Percentiles rank a stretch among this genome's conserved stretches.
Evolutionary conservation across 331 rosid genomes (phyloP).

Genomic region (Cucumis variabilis): DNA sequence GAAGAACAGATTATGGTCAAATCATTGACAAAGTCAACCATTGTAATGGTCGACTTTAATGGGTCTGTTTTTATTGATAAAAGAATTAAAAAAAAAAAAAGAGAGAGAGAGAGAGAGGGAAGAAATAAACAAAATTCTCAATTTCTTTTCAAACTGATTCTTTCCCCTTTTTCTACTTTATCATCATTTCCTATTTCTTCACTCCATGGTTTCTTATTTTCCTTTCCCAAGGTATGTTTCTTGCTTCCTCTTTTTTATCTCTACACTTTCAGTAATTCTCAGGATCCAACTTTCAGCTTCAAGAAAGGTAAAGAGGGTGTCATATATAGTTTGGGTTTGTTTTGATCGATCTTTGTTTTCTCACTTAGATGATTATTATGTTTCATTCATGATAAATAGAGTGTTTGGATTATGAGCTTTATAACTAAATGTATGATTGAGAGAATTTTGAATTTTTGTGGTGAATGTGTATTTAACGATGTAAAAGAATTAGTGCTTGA

Average conservation of each 20-base stretch:
- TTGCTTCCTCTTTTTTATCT: not conserved
- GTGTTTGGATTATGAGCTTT: not conserved
- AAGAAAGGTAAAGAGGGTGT: not conserved
- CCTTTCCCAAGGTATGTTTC: conserved; percentile 5
- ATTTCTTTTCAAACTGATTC: not conserved
- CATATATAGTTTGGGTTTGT: not conserved
- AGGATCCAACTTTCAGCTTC: not conserved
- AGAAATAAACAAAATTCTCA: not conserved
- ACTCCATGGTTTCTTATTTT: conserved; percentile 25
- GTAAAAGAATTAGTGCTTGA: too few relatives aligned
- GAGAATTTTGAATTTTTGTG: not conserved
- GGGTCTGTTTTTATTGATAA: not conserved
- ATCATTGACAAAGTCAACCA: conserved; percentile 24
- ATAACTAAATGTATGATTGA: too few relatives aligned
- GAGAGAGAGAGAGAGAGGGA: too few relatives aligned
- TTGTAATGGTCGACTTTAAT: conserved; percentile 15
- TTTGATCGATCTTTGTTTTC: not conserved
- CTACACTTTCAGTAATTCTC: not conserved
- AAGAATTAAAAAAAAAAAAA: not conserved
- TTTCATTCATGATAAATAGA: not conserved
- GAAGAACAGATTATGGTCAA: not conserved
- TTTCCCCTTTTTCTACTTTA: not conserved
- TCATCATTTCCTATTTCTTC: not conserved
- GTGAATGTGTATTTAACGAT: too few relatives aligned
- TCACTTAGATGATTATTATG: not conserved